Evolutionary conservation across 225 moss, liverwort and hornwort species (phyloP).

Genomic region (Rhytidiadelphus loreus): DNA sequence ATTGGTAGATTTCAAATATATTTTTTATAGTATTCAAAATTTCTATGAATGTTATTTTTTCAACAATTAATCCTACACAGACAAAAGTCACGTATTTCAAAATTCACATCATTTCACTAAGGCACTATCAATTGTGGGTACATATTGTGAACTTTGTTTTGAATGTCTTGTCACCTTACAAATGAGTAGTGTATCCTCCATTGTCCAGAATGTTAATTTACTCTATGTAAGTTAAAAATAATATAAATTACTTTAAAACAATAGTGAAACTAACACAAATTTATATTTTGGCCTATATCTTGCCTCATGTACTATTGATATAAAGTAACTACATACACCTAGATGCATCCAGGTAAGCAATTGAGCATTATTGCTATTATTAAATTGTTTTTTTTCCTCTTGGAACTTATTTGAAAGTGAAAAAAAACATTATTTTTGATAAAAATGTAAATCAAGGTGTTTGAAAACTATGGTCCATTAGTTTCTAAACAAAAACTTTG

Average conservation of each 20-base stretch:
- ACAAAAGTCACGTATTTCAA: no score
- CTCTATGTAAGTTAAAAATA: neutral
- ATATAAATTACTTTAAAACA: neutral
- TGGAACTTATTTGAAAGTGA: no score
- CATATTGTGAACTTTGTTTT: neutral
- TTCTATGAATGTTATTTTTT: no score
- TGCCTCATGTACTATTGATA: neutral
- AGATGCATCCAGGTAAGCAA: rapidly evolving
- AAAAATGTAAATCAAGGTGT: neutral
- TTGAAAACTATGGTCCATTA: neutral
- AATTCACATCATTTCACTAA: no score
- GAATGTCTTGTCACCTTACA: neutral
- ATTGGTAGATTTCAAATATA: no score
- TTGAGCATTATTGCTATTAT: neutral
- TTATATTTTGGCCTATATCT: neutral
- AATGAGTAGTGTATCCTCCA: neutral
- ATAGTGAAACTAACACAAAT: neutral
- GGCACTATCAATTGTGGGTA: no score
- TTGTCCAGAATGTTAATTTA: no score
- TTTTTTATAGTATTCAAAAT: no score
- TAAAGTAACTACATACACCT: neutral
- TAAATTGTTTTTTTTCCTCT: neutral
- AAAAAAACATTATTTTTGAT: neutral
- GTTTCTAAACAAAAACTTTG: neutral
- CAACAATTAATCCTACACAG: no score